Conservation (phyloP, 192 early-diverging fungal species). For the Coemansia sp. region DNA sequence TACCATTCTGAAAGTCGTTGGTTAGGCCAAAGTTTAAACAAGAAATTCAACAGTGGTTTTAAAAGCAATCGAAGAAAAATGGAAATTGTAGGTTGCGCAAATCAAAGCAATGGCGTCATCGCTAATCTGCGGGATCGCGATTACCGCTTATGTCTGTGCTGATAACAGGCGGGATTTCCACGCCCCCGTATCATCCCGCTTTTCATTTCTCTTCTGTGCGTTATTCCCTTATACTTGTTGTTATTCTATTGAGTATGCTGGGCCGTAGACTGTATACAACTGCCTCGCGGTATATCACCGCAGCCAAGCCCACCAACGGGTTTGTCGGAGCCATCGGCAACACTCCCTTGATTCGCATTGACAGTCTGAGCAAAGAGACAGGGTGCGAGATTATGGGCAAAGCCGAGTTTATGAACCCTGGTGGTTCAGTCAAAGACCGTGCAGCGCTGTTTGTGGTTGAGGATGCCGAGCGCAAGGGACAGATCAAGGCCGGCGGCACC, state of each 20-base stretch:
- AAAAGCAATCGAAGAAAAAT: too few species aligned
- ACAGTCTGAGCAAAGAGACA: constrained; percentile 68
- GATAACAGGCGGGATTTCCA: background rate
- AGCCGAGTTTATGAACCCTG: constrained; percentile 97
- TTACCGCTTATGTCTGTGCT: background rate
- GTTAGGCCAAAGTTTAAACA: too few species aligned
- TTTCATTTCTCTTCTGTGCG: constrained; percentile 3
- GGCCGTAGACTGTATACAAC: constrained; percentile 47
- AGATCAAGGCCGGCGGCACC: constrained; percentile 84
- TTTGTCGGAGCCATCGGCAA: constrained; percentile 88
- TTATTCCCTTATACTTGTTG: background rate
- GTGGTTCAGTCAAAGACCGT: constrained; percentile 95
- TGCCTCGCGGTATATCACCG: constrained; percentile 31
- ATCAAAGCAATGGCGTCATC: too few species aligned
- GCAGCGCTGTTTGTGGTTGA: constrained; percentile 92
- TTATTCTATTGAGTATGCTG: constrained; percentile 22
- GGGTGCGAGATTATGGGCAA: constrained; percentile 89
- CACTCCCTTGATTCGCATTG: constrained; percentile 83
- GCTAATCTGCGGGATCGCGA: background rate
- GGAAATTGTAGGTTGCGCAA: too few species aligned
- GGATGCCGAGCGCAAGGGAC: constrained; percentile 86
- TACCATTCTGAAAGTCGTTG: too few species aligned
- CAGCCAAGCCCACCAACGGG: constrained; percentile 62
- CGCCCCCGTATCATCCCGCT: background rate
- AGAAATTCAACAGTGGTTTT: too few species aligned